These are phyloP conservation scores for Pythium guiyangense DNA, from an alignment of 352 stramenopile genomes.

Conservation along the genomic window DNA sequence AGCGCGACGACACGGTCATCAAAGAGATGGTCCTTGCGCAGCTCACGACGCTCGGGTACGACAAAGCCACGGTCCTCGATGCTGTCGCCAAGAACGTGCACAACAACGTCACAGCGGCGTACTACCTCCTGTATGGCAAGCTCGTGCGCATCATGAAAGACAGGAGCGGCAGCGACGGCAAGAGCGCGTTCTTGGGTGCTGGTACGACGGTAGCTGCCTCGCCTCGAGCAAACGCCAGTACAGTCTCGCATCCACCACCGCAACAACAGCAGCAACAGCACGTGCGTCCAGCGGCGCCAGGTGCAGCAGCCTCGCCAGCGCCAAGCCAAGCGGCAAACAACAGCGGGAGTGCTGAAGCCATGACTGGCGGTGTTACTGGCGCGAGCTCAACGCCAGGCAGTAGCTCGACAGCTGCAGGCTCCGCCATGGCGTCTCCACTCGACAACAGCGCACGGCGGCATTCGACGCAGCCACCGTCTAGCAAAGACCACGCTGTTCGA, in stretches of 20 bases:
- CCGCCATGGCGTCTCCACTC: too few species aligned
- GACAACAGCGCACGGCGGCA: neutral
- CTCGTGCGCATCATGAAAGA: constrained; percentile 37
- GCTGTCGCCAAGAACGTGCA: constrained; percentile 45
- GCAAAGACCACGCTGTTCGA: neutral
- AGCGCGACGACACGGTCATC: constrained; percentile 21
- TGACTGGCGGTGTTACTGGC: neutral
- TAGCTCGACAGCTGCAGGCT: too few species aligned
- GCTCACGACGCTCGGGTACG: constrained; percentile 44
- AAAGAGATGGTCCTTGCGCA: constrained; percentile 47
- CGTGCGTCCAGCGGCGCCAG: neutral
- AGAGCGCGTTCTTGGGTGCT: neutral
- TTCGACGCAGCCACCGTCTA: constrained; percentile 2
- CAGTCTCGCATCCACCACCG: too few species aligned
- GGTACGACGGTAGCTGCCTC: neutral
- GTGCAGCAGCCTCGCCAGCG: neutral
- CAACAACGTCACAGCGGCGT: constrained; percentile 71
- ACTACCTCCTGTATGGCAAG: constrained; percentile 72
- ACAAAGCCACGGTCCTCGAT: constrained; percentile 28
- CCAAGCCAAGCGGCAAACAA: neutral
- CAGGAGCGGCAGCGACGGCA: neutral
- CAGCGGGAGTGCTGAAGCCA: neutral
- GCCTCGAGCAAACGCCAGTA: neutral
- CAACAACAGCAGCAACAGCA: neutral
- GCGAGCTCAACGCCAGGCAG: neutral